Evolutionary conservation across 192 early-diverging fungal genomes (phyloP).

Genomic region (Backusella tuberculispora): DNA sequence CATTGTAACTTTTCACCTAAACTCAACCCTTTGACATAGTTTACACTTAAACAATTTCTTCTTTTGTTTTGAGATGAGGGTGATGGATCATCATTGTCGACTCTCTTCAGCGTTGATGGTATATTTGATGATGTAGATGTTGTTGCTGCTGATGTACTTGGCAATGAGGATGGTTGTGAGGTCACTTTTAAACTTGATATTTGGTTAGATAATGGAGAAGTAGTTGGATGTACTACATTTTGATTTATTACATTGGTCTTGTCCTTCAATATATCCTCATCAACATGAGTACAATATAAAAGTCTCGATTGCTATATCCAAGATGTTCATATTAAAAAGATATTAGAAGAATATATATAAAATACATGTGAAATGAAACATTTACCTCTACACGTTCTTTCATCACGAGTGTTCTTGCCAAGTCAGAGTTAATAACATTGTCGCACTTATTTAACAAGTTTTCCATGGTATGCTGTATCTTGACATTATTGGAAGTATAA

Average conservation of each 20-base stretch:
- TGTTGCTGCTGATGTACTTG: no score
- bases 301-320: no score
- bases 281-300: no score
- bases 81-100: neutral
- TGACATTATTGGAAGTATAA: neutral
- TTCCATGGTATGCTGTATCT: neutral
- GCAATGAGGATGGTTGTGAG: no score
- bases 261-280: no score
- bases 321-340: no score
- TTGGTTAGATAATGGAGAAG: no score
- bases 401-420: neutral
- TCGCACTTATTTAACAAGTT: neutral
- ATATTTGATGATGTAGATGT: neutral
- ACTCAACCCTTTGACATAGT: neutral
- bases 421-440: conserved; percentile 1
- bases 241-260: no score
- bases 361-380: no score
- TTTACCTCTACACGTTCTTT: neutral
- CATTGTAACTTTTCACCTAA: neutral
- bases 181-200: no score
- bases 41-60: neutral
- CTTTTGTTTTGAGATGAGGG: neutral
- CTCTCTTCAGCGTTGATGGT: neutral
- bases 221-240: no score
- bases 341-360: no score